phyloP scores from a whole-genome alignment of 2,329 filamentous ascomycete species.

The Stagonosporopsis rhizophila region DNA sequence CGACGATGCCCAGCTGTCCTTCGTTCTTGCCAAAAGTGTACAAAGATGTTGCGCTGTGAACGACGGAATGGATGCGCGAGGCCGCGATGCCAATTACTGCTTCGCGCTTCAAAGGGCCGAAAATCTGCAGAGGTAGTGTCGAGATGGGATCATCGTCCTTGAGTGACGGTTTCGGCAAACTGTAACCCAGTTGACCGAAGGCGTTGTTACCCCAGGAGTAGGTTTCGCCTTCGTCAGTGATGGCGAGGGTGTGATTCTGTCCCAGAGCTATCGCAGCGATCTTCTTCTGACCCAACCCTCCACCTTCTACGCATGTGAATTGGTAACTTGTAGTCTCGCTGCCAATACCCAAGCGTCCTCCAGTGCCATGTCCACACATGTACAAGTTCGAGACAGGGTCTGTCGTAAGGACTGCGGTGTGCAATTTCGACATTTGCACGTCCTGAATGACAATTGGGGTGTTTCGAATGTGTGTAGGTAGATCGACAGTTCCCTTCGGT shows the following conservation, averaged over 20 bases:
- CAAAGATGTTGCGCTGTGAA: conserved; percentile 79
- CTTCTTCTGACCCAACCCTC: conserved; percentile 74
- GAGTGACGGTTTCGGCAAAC: conserved; percentile 69
- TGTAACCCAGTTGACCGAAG: conserved; percentile 85
- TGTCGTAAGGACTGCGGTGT: conserved; percentile 85
- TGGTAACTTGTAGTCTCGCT: conserved; percentile 89
- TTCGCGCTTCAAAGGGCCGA: conserved; percentile 89
- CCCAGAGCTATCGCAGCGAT: conserved; percentile 82
- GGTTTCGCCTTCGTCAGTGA: conserved; percentile 85
- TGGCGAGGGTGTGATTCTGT: conserved; percentile 87
- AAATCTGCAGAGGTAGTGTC: conserved; percentile 82
- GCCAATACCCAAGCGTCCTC: conserved; percentile 86
- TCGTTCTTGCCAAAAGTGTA: conserved; percentile 97
- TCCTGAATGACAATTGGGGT: conserved; percentile 79
- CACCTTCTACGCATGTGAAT: conserved; percentile 81
- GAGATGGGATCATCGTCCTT: conserved; percentile 86
- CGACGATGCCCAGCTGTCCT: conserved; percentile 91
- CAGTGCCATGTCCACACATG: conserved; percentile 88
- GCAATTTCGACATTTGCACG: conserved; percentile 86
- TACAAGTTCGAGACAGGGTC: conserved; percentile 92
- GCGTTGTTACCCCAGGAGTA: conserved; percentile 95
- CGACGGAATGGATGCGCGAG: conserved; percentile 89
- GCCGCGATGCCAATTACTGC: conserved; percentile 81
- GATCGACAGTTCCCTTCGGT: conserved; percentile 56
- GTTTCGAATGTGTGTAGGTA: conserved; percentile 76